Conservation (phyloP, 2,329 filamentous ascomycete species). For the Monilinia fructigena region DNA sequence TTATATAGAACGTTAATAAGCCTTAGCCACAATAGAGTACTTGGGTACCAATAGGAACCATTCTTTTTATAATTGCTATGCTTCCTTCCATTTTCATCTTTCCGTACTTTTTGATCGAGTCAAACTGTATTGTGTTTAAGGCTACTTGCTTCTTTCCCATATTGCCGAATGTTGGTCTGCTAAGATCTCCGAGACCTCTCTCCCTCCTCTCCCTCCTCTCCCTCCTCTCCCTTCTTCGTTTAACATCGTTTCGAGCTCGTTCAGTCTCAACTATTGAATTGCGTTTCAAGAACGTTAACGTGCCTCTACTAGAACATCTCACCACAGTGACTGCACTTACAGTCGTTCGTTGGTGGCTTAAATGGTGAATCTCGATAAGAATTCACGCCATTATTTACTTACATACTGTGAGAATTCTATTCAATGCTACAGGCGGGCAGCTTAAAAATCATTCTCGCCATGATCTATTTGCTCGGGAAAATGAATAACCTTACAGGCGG, state of each 20-base stretch:
- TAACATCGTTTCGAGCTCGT: no score
- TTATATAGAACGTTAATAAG: not conserved
- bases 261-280: not conserved
- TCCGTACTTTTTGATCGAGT: not conserved
- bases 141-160: not conserved
- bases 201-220: not conserved
- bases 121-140: no score
- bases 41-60: not conserved
- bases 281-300: not conserved
- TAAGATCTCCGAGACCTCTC: not conserved
- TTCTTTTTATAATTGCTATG: not conserved
- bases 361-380: not conserved
- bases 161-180: not conserved
- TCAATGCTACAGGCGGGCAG: not conserved
- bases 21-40: not conserved
- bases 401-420: not conserved
- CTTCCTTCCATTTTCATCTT: not conserved
- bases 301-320: not conserved
- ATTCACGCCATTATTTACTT: slow-evolving; percentile 4
- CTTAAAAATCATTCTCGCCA: not conserved
- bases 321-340: not conserved
- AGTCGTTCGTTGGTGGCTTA: not conserved
- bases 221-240: no score
- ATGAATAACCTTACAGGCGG: not conserved
- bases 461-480: not conserved